Percentiles rank a stretch among this genome's conserved stretches.
Conservation (phyloP, 371 early-diverging fungal genomes). For the Dentiscutata heterogama region DNA sequence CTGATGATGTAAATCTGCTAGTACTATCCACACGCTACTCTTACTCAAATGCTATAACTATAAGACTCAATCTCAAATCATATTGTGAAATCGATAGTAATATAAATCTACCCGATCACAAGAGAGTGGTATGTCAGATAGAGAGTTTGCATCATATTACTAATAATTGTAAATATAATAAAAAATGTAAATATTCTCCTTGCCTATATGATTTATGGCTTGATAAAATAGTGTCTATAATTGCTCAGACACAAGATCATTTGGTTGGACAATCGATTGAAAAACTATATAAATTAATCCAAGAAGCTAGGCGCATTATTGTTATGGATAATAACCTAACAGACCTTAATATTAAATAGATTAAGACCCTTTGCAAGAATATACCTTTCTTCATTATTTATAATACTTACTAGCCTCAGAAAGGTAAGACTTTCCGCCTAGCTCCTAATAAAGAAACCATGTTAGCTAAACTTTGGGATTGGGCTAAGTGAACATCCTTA, state of each 20-base stretch:
- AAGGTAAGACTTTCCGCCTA: not conserved
- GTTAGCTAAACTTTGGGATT: conserved; percentile 22
- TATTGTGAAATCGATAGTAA: conserved; percentile 30
- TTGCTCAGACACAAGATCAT: conserved; percentile 21
- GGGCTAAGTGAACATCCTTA: conserved; percentile 1
- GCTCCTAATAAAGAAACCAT: not conserved
- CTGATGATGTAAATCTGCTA: conserved; percentile 23
- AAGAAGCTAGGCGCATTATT: conserved; percentile 27
- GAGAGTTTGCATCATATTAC: conserved; percentile 37
- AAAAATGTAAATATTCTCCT: conserved; percentile 36
- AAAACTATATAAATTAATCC: conserved; percentile 30
- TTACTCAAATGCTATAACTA: conserved; percentile 37
- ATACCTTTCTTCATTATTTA: not conserved
- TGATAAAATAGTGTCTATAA: conserved; percentile 30
- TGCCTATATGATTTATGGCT: conserved; percentile 26
- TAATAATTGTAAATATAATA: conserved; percentile 39
- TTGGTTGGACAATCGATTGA: conserved; percentile 10
- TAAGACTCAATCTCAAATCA: conserved; percentile 42
- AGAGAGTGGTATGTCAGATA: conserved; percentile 31
- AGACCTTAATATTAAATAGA: conserved; percentile 30
- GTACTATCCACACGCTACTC: conserved; percentile 18
- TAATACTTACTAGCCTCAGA: conserved; percentile 22
- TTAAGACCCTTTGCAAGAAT: not conserved
- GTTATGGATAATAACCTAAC: conserved; percentile 40
- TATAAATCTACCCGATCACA: conserved; percentile 35